Evolutionary conservation across 441 rosid species (phyloP).

Genomic region (Pelargonium australe): DNA sequence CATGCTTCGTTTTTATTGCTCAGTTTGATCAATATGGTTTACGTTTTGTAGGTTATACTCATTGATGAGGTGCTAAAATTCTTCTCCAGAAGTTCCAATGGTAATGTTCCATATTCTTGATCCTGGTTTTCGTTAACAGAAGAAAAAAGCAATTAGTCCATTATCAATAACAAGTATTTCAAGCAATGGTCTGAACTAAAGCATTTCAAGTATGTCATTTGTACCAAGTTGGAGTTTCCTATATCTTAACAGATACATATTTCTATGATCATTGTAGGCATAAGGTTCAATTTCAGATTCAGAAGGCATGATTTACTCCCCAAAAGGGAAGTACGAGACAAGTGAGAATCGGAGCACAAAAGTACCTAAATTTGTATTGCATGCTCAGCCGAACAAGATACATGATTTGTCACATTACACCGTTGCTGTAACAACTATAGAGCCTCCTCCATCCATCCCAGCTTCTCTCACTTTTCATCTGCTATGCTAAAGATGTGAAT

Average conservation of each 20-base stretch:
- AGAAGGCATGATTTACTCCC: constrained; percentile 75
- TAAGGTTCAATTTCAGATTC: constrained; percentile 65
- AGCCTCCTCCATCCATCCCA: neutral
- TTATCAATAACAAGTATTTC: neutral
- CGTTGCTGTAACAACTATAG: too few relatives aligned
- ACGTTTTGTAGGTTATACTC: constrained; percentile 62
- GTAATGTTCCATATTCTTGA: constrained; percentile 29
- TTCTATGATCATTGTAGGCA: constrained; percentile 34
- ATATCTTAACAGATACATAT: neutral
- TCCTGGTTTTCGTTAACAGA: neutral
- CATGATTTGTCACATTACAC: neutral
- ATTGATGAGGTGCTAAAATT: constrained; percentile 91
- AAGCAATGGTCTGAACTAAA: neutral
- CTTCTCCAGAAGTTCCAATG: constrained; percentile 70
- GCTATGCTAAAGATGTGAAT: neutral
- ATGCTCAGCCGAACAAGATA: neutral
- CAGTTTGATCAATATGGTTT: constrained; percentile 5
- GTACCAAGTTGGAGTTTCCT: neutral
- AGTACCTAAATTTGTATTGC: neutral
- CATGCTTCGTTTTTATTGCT: neutral
- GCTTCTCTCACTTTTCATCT: neutral
- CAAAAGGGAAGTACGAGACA: constrained; percentile 66
- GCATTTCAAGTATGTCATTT: neutral
- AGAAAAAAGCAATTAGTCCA: neutral
- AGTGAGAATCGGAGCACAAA: constrained; percentile 28